These are phyloP conservation scores for Wickerhamomyces tratensis DNA, from an alignment of 805 yeast genomes.

Conservation along the genomic window DNA sequence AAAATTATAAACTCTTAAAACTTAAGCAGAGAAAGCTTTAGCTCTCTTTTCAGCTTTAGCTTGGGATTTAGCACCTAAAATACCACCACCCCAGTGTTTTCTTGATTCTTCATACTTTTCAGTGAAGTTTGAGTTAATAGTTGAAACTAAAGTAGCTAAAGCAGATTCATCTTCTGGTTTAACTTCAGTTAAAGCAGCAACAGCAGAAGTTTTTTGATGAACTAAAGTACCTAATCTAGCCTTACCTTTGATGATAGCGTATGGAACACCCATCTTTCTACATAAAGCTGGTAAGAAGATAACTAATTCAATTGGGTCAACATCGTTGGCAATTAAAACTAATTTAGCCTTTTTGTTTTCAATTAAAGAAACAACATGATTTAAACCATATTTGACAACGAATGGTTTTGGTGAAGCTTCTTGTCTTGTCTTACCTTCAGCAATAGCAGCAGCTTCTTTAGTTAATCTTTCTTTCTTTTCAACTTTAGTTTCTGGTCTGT, in stretches of 20 bases:
- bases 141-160: conserved; percentile 84
- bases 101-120: conserved; percentile 93
- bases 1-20: background rate
- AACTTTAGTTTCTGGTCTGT: conserved; percentile 95
- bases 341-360: conserved; percentile 99
- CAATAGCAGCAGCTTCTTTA: conserved; percentile 98
- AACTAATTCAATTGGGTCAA: conserved; percentile 97
- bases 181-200: conserved; percentile 95
- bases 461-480: conserved; percentile 99
- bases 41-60: conserved; percentile 75
- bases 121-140: conserved; percentile 86
- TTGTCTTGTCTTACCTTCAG: conserved; percentile 95
- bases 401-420: conserved; percentile 96
- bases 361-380: conserved; percentile 94
- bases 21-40: conserved; percentile 34
- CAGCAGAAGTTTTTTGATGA: conserved; percentile 96
- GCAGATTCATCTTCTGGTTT: conserved; percentile 90
- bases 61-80: conserved; percentile 90
- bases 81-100: conserved; percentile 99
- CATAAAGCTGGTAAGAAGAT: conserved; percentile 97
- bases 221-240: conserved; percentile 97
- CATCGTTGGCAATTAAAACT: conserved; percentile 97
- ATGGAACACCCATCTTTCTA: conserved; percentile 99
- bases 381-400: conserved; percentile 95
- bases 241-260: conserved; percentile 97